Base-by-base conservation (phyloP, 2,329 filamentous ascomycete genomes). In the Stachybotrys echinatus region DNA sequence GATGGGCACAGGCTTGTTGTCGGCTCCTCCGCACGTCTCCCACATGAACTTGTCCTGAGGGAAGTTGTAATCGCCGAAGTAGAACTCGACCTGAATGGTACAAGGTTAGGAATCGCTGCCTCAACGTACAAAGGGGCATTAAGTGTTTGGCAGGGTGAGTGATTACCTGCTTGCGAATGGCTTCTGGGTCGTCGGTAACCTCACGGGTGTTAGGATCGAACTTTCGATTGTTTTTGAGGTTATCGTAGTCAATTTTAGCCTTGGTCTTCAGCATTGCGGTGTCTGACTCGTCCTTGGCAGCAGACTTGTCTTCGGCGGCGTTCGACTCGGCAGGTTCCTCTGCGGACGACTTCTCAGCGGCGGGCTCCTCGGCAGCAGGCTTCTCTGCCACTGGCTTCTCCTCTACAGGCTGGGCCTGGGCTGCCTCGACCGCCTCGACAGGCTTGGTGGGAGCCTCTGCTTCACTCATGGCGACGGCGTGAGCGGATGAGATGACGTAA, bases 51-150 rank as follows among this genome's bases (percentile, higher is more conserved):
- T 88, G 72, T 99, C 95, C 62, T 83, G 84, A 47, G 87, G 86
- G 37, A 99, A 82, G 72, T 96, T 96, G 62, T 86, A 88, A 68
- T 95, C 88, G 62, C 88, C 88, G 72, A 96, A 95, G 79, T 96
- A 96, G 71, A 96, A 96, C 67, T 96, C 91, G 60, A 96, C 89
- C 87, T 95, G 58, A 23, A 47, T 3, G 27, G 14, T 14, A 34
- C 27, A 5, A 34, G 14, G 43, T 46, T 12, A 21, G 19, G 42
- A 39, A 27, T 31, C 14, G 12, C 23, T 7, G 12, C 18, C 14
- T 22, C 40, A 20, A 20, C 12, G 40, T n/a, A n/a, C n/a, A n/a
- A n/a, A 23, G 17, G 23, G 17, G 43, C n/a, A 45, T 2, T 17
- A 37, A 23, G 14, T 12, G 51, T 21, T 17, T 6, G 46, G 34